Percentiles rank a stretch among this genome's conserved stretches.
These are phyloP conservation scores for Lachnellula suecica DNA, from an alignment of 2,329 filamentous ascomycete species.

Conservation along the genomic window DNA sequence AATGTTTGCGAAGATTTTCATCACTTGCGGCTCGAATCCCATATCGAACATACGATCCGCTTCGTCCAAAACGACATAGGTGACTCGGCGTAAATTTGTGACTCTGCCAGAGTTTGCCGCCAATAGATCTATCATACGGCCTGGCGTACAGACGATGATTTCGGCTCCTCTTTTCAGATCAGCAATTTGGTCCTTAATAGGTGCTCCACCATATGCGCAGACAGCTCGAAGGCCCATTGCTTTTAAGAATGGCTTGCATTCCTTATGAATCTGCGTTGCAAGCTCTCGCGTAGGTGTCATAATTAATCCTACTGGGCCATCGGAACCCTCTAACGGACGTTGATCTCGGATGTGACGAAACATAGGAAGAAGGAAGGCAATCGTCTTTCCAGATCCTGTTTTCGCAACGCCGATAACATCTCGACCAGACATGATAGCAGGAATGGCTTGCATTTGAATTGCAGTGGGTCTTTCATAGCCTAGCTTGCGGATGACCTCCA, in stretches of 20 bases:
- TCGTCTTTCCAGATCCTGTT: slow-evolving; percentile 95
- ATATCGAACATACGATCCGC: slow-evolving; percentile 99
- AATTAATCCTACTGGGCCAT: slow-evolving; percentile 85
- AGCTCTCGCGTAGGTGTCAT: slow-evolving; percentile 95
- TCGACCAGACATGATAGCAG: slow-evolving; percentile 91
- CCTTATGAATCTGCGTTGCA: slow-evolving; percentile 88
- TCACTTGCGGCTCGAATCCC: slow-evolving; percentile 98
- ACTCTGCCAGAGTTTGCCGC: slow-evolving; percentile 93
- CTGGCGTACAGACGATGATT: slow-evolving; percentile 92
- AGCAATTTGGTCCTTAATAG: slow-evolving; percentile 96
- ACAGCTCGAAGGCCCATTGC: slow-evolving; percentile 81
- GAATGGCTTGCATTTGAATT: slow-evolving; percentile 93
- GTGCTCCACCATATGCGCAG: slow-evolving; percentile 91
- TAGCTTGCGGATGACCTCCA: slow-evolving; percentile 79
- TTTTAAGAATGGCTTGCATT: slow-evolving; percentile 93
- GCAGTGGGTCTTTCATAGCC: slow-evolving; percentile 88
- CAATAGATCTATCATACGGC: slow-evolving; percentile 91
- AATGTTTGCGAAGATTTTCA: slow-evolving; percentile 92
- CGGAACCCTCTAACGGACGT: slow-evolving; percentile 73
- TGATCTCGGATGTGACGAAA: slow-evolving; percentile 98
- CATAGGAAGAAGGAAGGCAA: slow-evolving; percentile 94
- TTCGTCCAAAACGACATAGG: slow-evolving; percentile 94
- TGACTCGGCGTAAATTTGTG: slow-evolving; percentile 84
- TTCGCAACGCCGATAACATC: slow-evolving; percentile 97
- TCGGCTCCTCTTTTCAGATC: slow-evolving; percentile 94